Evolutionary conservation across 352 stramenopile genomes (phyloP).

Genomic region (Globisporangium apiculatum): DNA sequence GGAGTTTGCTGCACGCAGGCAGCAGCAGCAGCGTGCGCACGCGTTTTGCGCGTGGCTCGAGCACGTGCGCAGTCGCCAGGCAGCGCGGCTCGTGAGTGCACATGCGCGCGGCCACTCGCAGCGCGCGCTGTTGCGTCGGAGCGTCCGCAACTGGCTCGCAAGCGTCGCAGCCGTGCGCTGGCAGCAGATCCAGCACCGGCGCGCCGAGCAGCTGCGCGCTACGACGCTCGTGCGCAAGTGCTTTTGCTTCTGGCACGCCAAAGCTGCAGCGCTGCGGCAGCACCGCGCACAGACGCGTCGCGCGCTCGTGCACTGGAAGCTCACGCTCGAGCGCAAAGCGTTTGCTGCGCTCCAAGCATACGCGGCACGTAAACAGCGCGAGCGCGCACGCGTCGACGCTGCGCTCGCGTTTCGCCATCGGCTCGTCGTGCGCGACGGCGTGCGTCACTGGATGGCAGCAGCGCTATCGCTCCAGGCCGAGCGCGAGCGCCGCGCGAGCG

Average conservation of each 20-base stretch:
- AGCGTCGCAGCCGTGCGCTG: background rate
- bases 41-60: constrained; percentile 10
- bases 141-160: background rate
- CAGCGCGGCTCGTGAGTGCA: constrained; percentile 8
- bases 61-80: background rate
- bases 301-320: constrained; percentile 17
- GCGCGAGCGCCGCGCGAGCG: constrained; percentile 6
- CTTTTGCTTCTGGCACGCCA: constrained; percentile 6
- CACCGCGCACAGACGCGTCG: constrained; percentile 7
- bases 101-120: constrained; percentile 3
- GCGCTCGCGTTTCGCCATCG: constrained; percentile 15
- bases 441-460: constrained; percentile 15
- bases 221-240: background rate
- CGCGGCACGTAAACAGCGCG: background rate
- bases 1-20: background rate
- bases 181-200: background rate
- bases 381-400: constrained; percentile 13
- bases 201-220: background rate
- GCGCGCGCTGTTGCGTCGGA: background rate
- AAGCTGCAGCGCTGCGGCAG: background rate
- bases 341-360: constrained; percentile 6
- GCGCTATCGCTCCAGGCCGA: constrained; percentile 11
- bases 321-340: constrained; percentile 11
- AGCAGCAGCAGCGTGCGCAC: background rate
- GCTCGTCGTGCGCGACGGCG: constrained; percentile 11